These are phyloP conservation scores for Elongisporangium anandrum DNA, from an alignment of 352 stramenopile genomes.

Conservation along the genomic window DNA sequence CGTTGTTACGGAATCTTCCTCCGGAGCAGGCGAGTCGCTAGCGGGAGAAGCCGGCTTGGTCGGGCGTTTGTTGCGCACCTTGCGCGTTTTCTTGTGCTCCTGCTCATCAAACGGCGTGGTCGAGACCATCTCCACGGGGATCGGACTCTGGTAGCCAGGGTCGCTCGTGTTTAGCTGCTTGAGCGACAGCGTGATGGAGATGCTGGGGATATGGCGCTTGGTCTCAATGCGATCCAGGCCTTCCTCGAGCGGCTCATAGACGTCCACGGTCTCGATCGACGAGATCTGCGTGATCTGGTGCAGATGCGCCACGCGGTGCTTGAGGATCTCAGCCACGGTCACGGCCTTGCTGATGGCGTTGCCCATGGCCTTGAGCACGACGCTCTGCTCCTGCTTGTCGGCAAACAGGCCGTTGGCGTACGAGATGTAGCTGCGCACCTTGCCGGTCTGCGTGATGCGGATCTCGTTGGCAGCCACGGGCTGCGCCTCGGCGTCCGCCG, in stretches of 20 bases:
- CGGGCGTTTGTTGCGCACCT: slow-evolving; percentile 9
- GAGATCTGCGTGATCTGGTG: slow-evolving; percentile 79
- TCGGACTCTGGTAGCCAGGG: slow-evolving; percentile 68
- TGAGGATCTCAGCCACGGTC: slow-evolving; percentile 80
- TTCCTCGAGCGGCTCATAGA: slow-evolving; percentile 84
- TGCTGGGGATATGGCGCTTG: slow-evolving; percentile 65
- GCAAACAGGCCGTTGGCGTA: slow-evolving; percentile 73
- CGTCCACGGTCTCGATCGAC: slow-evolving; percentile 75
- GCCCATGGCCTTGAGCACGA: slow-evolving; percentile 81
- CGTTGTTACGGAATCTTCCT: background rate
- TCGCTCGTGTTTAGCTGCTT: slow-evolving; percentile 52
- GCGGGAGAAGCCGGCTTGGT: slow-evolving; percentile 14
- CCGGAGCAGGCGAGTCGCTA: background rate
- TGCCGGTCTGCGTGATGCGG: slow-evolving; percentile 79
- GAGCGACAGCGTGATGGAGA: slow-evolving; percentile 72
- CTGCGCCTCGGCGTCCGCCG: slow-evolving; percentile 30
- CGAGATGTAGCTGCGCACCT: slow-evolving; percentile 77
- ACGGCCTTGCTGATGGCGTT: slow-evolving; percentile 84
- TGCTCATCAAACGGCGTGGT: slow-evolving; percentile 28
- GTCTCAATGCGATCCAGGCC: slow-evolving; percentile 76
- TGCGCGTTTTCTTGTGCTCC: slow-evolving; percentile 13
- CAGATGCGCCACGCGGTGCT: slow-evolving; percentile 63
- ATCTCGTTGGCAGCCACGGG: slow-evolving; percentile 66
- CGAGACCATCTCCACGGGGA: slow-evolving; percentile 52
- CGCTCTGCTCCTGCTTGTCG: slow-evolving; percentile 52